Conservation (phyloP, 768 basidiomycete species). For the Epithele typhae region DNA sequence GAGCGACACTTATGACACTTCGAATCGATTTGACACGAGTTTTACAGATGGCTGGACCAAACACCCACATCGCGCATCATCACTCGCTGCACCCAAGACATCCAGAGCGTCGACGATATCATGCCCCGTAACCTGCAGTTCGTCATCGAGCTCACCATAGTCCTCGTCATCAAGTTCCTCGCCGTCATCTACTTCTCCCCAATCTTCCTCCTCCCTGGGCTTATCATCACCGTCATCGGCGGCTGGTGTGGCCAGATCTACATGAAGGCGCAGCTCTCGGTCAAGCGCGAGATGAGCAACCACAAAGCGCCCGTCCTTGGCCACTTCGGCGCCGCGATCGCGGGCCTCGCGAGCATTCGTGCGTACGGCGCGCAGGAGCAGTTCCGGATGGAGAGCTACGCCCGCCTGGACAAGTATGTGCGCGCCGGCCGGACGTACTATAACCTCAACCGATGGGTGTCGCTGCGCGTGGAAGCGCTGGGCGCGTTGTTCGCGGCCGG, state of each 20-base stretch:
- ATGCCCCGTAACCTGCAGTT: conserved; percentile 20
- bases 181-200: conserved; percentile 34
- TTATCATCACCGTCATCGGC: conserved; percentile 32
- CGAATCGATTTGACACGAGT: too few species aligned
- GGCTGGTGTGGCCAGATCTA: conserved; percentile 39
- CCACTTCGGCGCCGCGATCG: conserved; percentile 52
- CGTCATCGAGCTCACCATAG: conserved; percentile 26
- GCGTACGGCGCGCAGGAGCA: conserved; percentile 50
- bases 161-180: conserved; percentile 30
- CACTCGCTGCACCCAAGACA: conserved; percentile 65
- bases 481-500: conserved; percentile 44
- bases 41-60: conserved; percentile 43
- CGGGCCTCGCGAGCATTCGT: conserved; percentile 43
- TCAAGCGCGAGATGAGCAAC: conserved; percentile 49
- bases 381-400: conserved; percentile 37
- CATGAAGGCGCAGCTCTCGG: conserved; percentile 46
- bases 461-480: conserved; percentile 50
- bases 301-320: conserved; percentile 40
- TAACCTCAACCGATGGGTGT: conserved; percentile 44
- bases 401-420: conserved; percentile 44
- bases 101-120: conserved; percentile 39
- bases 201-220: conserved; percentile 33
- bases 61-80: conserved; percentile 58
- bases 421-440: conserved; percentile 40
- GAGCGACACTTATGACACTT: too few species aligned